Conservation (phyloP, 306 rosid genomes). For the Malus sieversii region DNA sequence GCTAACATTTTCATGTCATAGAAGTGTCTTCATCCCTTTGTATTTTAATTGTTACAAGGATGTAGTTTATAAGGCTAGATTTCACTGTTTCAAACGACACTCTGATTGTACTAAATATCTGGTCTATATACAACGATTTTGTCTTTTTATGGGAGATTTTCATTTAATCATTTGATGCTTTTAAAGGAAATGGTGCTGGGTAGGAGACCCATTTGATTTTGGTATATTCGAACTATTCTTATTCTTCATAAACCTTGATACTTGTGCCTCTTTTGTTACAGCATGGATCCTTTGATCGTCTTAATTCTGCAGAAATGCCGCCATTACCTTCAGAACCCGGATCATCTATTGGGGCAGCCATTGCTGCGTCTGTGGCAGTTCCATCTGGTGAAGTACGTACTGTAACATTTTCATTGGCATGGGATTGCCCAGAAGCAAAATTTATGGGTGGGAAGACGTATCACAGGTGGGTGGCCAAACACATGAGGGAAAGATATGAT, state of each 20-base stretch:
- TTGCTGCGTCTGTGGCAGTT: slow-evolving; percentile 76
- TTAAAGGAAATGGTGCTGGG: background rate
- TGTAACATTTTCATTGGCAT: slow-evolving; percentile 85
- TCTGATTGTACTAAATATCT: background rate
- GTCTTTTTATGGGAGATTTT: background rate
- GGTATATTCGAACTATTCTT: background rate
- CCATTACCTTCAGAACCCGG: slow-evolving; percentile 63
- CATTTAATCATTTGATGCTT: background rate
- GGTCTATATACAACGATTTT: background rate
- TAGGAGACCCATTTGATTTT: background rate
- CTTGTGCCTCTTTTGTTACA: slow-evolving; percentile 24
- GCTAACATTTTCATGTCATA: background rate
- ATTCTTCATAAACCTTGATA: slow-evolving; percentile 3
- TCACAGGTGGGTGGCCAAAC: slow-evolving; percentile 55
- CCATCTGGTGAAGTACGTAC: slow-evolving; percentile 53
- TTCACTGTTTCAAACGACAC: background rate
- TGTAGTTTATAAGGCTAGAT: background rate
- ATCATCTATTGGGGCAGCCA: slow-evolving; percentile 92
- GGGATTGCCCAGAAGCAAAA: slow-evolving; percentile 89
- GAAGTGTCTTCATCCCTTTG: background rate
- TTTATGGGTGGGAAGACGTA: slow-evolving; percentile 55
- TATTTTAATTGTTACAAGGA: background rate
- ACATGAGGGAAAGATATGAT: slow-evolving; percentile 14
- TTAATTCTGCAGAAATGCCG: slow-evolving; percentile 35
- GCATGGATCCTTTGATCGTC: slow-evolving; percentile 80